Evolutionary conservation across 2,329 filamentous ascomycete genomes (phyloP).

Genomic region (Mollisia scopiformis): DNA sequence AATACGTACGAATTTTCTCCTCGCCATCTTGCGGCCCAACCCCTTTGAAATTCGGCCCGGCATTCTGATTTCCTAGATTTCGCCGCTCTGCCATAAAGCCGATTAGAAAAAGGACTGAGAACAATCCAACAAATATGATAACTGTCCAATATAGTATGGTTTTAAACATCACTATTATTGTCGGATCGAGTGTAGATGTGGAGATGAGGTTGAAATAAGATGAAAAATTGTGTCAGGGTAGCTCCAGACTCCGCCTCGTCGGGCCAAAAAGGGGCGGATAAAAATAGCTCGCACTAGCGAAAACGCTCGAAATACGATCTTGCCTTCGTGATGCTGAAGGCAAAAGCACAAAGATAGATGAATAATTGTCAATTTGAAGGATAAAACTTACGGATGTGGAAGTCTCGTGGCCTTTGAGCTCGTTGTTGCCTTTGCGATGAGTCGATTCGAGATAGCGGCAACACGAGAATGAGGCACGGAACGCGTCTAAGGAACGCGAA

Average conservation of each 20-base stretch:
- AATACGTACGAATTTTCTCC: conserved; percentile 17
- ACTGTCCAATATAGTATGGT: conserved; percentile 1
- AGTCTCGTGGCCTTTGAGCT: neutral
- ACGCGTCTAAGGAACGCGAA: neutral
- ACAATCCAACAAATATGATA: neutral
- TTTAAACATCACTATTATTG: neutral
- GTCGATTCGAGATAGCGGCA: neutral
- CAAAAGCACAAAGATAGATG: neutral
- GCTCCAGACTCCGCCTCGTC: neutral
- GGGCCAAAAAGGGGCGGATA: conserved; percentile 3
- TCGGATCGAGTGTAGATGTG: neutral
- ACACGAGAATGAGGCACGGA: conserved; percentile 1
- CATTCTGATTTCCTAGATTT: neutral
- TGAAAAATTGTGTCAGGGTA: neutral
- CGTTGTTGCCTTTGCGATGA: conserved; percentile 5
- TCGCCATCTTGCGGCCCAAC: conserved; percentile 17
- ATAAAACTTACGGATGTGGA: neutral
- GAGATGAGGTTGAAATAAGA: conserved; percentile 1
- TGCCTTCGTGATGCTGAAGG: neutral
- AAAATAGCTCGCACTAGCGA: conserved; percentile 10
- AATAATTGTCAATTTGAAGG: neutral
- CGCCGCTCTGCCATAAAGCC: conserved; percentile 4
- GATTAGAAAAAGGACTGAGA: conserved; percentile 2
- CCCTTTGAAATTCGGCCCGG: conserved; percentile 3
- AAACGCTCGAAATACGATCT: neutral